Conservation (phyloP, 208 protist genomes). For the Trichomonas gallinae region DNA sequence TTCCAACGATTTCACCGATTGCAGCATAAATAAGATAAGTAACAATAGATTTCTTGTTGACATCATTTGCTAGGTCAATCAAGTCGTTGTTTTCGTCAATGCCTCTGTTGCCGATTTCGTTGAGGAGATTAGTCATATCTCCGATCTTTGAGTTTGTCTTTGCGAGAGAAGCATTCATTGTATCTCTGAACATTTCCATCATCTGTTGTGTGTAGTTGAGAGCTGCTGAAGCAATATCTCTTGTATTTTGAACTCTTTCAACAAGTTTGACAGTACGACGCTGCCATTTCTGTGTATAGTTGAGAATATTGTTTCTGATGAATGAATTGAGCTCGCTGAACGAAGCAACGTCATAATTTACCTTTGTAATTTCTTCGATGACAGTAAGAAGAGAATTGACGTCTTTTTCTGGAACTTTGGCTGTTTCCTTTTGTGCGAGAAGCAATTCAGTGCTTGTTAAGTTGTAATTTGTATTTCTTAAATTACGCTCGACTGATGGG, state of each 20-base stretch:
- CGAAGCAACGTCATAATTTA: background rate
- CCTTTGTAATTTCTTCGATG: background rate
- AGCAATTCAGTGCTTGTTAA: background rate
- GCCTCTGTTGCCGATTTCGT: background rate
- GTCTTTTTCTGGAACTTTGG: background rate
- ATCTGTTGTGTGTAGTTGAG: background rate
- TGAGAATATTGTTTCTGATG: background rate
- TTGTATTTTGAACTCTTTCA: background rate
- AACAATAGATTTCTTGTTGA: background rate
- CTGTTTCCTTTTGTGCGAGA: background rate
- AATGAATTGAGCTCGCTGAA: background rate
- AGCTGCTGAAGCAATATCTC: background rate
- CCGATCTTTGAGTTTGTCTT: background rate
- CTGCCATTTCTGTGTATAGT: background rate
- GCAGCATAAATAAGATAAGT: background rate
- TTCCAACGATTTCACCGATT: background rate
- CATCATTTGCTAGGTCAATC: background rate
- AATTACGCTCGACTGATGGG: background rate
- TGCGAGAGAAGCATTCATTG: background rate
- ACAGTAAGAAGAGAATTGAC: background rate
- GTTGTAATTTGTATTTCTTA: background rate
- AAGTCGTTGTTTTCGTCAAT: background rate
- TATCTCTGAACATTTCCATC: background rate
- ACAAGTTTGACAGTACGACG: background rate
- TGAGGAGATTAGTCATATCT: background rate